phyloP scores from a whole-genome alignment of 371 early-diverging fungal genomes.

The Apophysomyces ossiformis region DNA sequence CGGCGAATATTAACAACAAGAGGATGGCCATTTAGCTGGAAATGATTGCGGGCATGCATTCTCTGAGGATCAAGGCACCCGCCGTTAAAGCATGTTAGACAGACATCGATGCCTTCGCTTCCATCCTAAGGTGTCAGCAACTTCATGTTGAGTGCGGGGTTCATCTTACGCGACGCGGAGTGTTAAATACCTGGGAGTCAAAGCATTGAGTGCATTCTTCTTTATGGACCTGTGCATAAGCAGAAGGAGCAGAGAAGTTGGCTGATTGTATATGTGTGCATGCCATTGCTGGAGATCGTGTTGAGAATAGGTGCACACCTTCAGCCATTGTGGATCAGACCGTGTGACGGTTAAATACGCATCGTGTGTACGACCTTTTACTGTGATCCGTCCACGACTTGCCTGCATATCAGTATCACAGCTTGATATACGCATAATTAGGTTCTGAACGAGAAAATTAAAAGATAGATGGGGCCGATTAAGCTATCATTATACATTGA shows the following conservation, averaged over 20 bases:
- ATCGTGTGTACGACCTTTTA: too few relatives aligned
- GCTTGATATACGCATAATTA: too few relatives aligned
- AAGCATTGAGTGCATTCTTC: slow-evolving; percentile 97
- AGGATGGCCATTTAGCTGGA: slow-evolving; percentile 71
- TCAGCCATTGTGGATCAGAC: too few relatives aligned
- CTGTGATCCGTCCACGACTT: too few relatives aligned
- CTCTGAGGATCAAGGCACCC: slow-evolving; percentile 72
- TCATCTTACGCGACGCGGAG: neutral
- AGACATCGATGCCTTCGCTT: slow-evolving; percentile 86
- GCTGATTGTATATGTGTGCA: slow-evolving; percentile 49
- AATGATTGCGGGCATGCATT: slow-evolving; percentile 80
- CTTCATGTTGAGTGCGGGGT: neutral
- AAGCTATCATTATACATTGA: too few relatives aligned
- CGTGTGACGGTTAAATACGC: too few relatives aligned
- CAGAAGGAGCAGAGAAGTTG: slow-evolving; percentile 41
- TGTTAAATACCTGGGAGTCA: slow-evolving; percentile 72
- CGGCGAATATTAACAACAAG: slow-evolving; percentile 87
- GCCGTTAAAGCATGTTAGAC: slow-evolving; percentile 92
- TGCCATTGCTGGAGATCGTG: slow-evolving; percentile 24
- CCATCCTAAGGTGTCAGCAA: slow-evolving; percentile 52
- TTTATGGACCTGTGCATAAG: slow-evolving; percentile 76
- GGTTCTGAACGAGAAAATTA: too few relatives aligned
- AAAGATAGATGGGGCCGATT: too few relatives aligned
- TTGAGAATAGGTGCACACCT: too few relatives aligned
- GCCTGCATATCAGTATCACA: too few relatives aligned